Conservation (phyloP, 2,329 filamentous ascomycete genomes). For the Chrysoporthe puriensis region DNA sequence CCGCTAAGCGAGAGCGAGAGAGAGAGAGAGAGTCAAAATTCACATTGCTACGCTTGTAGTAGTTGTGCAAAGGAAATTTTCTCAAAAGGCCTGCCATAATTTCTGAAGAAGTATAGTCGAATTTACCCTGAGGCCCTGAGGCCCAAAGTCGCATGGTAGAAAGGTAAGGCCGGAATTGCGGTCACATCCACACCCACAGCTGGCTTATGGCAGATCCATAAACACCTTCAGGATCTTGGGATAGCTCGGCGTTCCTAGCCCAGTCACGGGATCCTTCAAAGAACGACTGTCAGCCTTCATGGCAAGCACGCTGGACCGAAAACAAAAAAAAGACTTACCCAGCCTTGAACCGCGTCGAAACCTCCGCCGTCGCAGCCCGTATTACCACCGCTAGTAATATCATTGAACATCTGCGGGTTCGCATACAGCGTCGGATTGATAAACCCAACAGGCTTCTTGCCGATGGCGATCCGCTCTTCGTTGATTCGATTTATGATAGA, state of each 20-base stretch:
- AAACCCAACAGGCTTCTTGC: conserved; percentile 45
- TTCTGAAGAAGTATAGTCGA: background rate
- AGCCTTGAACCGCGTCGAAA: conserved; percentile 36
- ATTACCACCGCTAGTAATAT: conserved; percentile 36
- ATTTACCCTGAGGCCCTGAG: background rate
- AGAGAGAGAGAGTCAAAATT: background rate
- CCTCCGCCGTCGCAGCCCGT: conserved; percentile 37
- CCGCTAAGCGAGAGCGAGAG: background rate
- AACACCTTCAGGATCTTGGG: conserved; percentile 20
- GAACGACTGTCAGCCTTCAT: background rate
- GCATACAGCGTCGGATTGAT: conserved; percentile 38
- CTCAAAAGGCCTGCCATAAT: no score
- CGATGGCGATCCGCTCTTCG: conserved; percentile 57
- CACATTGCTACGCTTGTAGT: no score
- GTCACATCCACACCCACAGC: background rate
- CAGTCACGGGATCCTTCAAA: conserved; percentile 32
- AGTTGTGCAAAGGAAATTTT: no score
- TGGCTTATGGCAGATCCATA: conserved; percentile 14
- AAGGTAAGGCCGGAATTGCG: background rate
- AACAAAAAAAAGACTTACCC: conserved; percentile 26
- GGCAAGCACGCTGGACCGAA: background rate
- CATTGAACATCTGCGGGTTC: conserved; percentile 38
- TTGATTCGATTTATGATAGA: conserved; percentile 65
- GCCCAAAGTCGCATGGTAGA: background rate
- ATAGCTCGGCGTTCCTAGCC: conserved; percentile 32